Evolutionary conservation across 306 rosid species (phyloP).

Genomic region (Cucumis cinereus): DNA sequence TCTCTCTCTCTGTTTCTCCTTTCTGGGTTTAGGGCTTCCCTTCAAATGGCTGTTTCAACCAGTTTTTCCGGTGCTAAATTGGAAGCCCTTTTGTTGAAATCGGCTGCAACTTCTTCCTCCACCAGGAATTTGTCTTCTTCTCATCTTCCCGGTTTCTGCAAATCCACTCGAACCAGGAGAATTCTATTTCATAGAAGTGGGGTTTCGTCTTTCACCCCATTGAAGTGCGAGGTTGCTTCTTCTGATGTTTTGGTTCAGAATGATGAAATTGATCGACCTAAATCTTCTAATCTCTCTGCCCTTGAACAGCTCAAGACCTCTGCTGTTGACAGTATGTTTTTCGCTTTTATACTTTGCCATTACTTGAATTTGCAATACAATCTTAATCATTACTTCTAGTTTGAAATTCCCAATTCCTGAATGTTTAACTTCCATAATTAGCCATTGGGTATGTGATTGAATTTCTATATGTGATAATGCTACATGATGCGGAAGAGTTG

Average conservation of each 20-base stretch:
- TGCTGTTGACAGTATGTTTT: slow-evolving; percentile 62
- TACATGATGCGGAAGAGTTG: neutral
- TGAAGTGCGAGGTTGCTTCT: slow-evolving; percentile 51
- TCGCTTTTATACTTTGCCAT: neutral
- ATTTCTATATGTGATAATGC: neutral
- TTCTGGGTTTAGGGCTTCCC: slow-evolving; percentile 24
- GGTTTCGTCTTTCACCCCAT: neutral
- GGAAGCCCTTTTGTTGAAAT: slow-evolving; percentile 30
- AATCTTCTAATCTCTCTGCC: slow-evolving; percentile 37
- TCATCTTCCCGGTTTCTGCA: slow-evolving; percentile 18
- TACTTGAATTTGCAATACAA: neutral
- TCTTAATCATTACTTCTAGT: neutral
- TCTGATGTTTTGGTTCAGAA: slow-evolving; percentile 26
- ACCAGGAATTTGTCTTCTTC: slow-evolving; percentile 15
- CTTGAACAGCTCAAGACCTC: slow-evolving; percentile 89
- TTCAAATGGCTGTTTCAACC: slow-evolving; percentile 44
- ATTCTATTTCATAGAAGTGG: slow-evolving; percentile 33
- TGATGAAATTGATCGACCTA: slow-evolving; percentile 12
- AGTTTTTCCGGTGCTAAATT: slow-evolving; percentile 40
- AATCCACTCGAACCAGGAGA: slow-evolving; percentile 21
- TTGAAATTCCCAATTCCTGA: neutral
- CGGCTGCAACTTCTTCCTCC: slow-evolving; percentile 27
- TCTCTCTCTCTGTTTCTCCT: neutral
- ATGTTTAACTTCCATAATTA: neutral
- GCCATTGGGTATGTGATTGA: neutral